A percentile compares a stretch with the other conserved stretches of the same genome.
Conservation (phyloP, 2,329 filamentous ascomycete species). For the Botryotinia convoluta region DNA sequence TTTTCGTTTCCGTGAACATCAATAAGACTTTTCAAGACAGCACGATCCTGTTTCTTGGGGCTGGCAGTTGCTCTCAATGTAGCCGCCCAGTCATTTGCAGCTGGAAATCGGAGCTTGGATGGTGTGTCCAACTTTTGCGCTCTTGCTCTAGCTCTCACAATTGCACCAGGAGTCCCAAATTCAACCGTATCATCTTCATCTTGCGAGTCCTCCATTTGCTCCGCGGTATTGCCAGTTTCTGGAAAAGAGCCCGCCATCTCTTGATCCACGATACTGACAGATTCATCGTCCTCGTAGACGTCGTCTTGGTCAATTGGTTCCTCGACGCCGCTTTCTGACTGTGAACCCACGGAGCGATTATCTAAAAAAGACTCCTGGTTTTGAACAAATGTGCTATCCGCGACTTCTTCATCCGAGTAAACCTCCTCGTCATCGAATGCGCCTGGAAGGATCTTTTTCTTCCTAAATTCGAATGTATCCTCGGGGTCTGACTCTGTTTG, state of each 20-base stretch:
- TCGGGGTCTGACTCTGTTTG: conserved; percentile 38
- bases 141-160: conserved; percentile 62
- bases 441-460: conserved; percentile 62
- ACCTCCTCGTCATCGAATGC: conserved; percentile 67
- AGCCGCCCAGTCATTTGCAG: conserved; percentile 84
- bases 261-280: conserved; percentile 69
- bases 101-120: conserved; percentile 56
- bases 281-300: conserved; percentile 69
- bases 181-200: conserved; percentile 45
- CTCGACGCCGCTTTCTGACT: conserved; percentile 54
- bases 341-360: conserved; percentile 82
- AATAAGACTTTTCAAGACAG: conserved; percentile 57
- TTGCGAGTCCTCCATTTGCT: conserved; percentile 59
- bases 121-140: conserved; percentile 60
- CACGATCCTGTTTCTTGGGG: conserved; percentile 87
- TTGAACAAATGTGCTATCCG: conserved; percentile 43
- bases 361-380: conserved; percentile 82
- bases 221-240: conserved; percentile 71
- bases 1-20: conserved; percentile 33
- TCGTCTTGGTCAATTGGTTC: conserved; percentile 62
- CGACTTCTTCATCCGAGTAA: conserved; percentile 54
- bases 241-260: conserved; percentile 77
- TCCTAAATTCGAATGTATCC: conserved; percentile 39
- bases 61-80: conserved; percentile 93
- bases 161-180: conserved; percentile 53